Percentiles rank a stretch among this genome's conserved stretches.
Evolutionary conservation across 176 grass and related monocot species (phyloP).

Genomic region (Aegilops tauschii): DNA sequence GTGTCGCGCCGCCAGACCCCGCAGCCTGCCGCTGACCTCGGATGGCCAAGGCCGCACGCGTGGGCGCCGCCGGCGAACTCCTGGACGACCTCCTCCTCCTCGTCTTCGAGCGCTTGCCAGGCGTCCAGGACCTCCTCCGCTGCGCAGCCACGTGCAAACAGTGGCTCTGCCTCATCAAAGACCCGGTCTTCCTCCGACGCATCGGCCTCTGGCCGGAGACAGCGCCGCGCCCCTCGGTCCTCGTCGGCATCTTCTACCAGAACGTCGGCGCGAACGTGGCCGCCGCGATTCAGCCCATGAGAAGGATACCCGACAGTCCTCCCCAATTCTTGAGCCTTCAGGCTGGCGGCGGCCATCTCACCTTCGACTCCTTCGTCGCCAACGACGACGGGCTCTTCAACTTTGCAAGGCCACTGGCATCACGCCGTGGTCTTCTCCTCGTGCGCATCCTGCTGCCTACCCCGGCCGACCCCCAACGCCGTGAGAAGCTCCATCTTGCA

Average conservation of each 20-base stretch:
- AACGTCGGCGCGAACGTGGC: background rate
- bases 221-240: background rate
- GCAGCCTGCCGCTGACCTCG: background rate
- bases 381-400: background rate
- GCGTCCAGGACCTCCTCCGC: background rate
- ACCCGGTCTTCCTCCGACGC: background rate
- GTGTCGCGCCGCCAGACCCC: no score
- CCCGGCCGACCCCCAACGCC: background rate
- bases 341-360: background rate
- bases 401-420: background rate
- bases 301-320: background rate
- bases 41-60: background rate
- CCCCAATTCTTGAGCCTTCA: background rate
- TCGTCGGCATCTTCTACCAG: background rate
- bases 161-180: background rate
- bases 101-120: background rate
- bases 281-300: no score
- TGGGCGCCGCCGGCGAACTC: background rate
- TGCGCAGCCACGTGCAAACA: background rate
- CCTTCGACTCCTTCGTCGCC: background rate
- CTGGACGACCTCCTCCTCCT: background rate
- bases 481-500: background rate
- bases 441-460: background rate
- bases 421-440: background rate
- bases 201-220: background rate